Evolutionary conservation across 805 yeast species (phyloP), one percentile per base, ranked within the genome.

Genomic region (Ogataea pilisensis): DNA sequence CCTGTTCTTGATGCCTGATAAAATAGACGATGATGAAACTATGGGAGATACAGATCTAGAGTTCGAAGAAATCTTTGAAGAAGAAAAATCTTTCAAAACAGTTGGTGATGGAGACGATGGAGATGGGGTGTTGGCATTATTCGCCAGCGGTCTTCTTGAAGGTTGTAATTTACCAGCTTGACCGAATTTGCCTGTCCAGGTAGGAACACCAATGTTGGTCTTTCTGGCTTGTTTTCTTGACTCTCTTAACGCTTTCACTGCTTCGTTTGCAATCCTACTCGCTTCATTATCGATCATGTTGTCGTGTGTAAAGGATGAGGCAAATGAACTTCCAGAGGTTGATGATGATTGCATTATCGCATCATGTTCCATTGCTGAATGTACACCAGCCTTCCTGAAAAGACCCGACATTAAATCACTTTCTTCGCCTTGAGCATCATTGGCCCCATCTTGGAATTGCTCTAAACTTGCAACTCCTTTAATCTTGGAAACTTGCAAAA

Each of bases 151-250:
- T n/a, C n/a, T 19, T 8, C n/a, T 41, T 2, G 5, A 13, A 7
- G 11, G 31, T 7, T 5, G 11, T 11, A 11, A 14, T 29, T 70
- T 75, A 1, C 96, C 96, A 0, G 96, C 96, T 16, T 66, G 61
- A 0, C 99, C 99, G 68, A 82, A 87, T 50, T 76, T 77, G 0
- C 99, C 99, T 0, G 99, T 91, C 95, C 97, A 93, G 0, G 99
- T 91, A 0, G 97, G 98, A 0, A 84, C 80, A 4, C 95, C 95
- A 24, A 90, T 69, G 20, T 59, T 60, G 2, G 73, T 62, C 31
- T 52, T 54, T 25, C 71, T 58, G 0, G 89, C 70, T 18, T 65
- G 57, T 35, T 64, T 69, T 31, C 89, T 63, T 0, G 96, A 86
- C 44, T 75, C 74, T 39, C 75, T 69, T 41, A 85, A 60, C 0